phyloP scores from a whole-genome alignment of 306 rosid species.

The Quercus rubra region DNA sequence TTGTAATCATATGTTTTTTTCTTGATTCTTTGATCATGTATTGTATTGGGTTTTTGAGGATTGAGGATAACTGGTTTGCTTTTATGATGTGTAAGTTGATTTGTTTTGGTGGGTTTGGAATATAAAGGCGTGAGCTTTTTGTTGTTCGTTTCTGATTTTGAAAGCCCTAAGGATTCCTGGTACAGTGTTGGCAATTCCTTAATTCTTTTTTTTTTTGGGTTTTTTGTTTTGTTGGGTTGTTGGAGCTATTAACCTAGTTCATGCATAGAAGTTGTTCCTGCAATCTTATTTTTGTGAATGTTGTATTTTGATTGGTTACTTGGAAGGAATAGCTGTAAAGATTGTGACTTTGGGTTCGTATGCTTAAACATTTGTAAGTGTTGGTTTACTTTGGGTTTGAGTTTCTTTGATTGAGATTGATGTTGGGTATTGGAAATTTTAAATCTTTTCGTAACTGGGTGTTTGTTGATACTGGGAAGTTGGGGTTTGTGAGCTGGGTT shows the following conservation, averaged over 20 bases:
- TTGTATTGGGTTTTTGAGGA: neutral
- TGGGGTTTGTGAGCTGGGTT: neutral
- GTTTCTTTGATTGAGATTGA: neutral
- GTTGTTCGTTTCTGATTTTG: neutral
- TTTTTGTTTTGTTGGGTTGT: neutral
- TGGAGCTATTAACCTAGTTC: neutral
- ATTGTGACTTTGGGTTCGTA: neutral
- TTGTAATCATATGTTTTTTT: neutral
- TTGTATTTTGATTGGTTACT: neutral
- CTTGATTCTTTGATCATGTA: neutral
- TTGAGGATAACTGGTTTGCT: conserved; percentile 1
- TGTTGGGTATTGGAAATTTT: neutral
- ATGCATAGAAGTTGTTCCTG: neutral
- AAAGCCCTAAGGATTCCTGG: conserved; percentile 5
- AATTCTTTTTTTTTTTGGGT: neutral
- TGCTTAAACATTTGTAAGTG: neutral
- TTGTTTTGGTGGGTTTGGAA: neutral
- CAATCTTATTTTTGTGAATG: neutral
- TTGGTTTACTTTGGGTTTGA: neutral
- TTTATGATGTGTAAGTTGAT: neutral
- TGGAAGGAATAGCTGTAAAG: neutral
- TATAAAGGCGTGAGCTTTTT: conserved; percentile 1
- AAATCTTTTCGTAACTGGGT: neutral
- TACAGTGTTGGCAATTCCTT: neutral
- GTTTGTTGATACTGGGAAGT: neutral